Evolutionary conservation across 805 yeast species (phyloP).

Genomic region (Komagataella pastoris): DNA sequence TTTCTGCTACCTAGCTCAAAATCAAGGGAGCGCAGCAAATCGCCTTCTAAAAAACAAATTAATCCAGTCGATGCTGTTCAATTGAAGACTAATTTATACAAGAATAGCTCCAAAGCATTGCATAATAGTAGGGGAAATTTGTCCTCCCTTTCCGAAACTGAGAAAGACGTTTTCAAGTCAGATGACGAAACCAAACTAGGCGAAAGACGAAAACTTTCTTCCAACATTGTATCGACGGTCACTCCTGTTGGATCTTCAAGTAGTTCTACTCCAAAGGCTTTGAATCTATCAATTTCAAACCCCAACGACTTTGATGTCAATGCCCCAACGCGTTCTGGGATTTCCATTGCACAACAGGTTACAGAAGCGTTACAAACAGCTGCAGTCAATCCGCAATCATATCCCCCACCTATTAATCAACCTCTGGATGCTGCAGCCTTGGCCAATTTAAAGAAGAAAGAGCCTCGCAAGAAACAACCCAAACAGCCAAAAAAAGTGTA

Average conservation of each 20-base stretch:
- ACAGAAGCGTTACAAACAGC: slow-evolving; percentile 1
- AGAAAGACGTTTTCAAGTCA: background rate
- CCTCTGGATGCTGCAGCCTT: slow-evolving; percentile 1
- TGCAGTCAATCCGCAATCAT: slow-evolving; percentile 6
- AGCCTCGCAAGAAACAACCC: slow-evolving; percentile 28
- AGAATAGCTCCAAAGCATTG: slow-evolving; percentile 5
- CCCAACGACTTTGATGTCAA: background rate
- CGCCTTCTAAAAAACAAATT: slow-evolving; percentile 21
- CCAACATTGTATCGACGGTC: background rate
- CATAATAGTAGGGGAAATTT: background rate
- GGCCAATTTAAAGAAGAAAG: slow-evolving; percentile 3
- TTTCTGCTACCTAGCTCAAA: slow-evolving; percentile 63
- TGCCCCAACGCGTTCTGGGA: background rate
- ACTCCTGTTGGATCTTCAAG: background rate
- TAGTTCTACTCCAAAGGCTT: background rate
- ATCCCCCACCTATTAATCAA: slow-evolving; percentile 7
- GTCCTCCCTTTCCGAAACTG: background rate
- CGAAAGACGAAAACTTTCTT: background rate
- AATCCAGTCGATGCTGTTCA: slow-evolving; percentile 54
- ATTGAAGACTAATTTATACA: slow-evolving; percentile 34
- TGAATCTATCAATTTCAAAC: background rate
- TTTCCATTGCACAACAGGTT: background rate
- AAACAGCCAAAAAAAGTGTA: slow-evolving; percentile 53
- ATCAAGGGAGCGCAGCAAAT: slow-evolving; percentile 1
- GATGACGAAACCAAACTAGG: background rate